Percentiles rank a stretch among this genome's conserved stretches.
phyloP scores from a whole-genome alignment of 805 yeast species.

The Pichia nanzhaoensis region DNA sequence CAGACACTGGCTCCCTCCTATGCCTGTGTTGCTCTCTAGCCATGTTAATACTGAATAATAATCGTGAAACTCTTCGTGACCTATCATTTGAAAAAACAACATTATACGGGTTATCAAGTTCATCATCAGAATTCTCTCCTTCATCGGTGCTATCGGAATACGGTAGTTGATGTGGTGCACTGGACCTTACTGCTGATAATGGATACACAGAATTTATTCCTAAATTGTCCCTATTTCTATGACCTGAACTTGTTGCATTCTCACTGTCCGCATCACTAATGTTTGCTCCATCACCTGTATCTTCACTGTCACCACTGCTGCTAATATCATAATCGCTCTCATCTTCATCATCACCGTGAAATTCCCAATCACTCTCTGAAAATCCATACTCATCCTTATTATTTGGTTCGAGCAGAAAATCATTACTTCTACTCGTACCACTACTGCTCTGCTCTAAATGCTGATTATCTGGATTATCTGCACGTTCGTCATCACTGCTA shows the following conservation, averaged over 20 bases:
- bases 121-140: constrained; percentile 19
- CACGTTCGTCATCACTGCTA: not conserved
- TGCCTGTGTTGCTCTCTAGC: constrained; percentile 24
- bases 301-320: constrained; percentile 9
- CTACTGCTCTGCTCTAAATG: not conserved
- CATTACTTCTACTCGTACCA: too few species aligned
- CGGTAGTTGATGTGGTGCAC: constrained; percentile 4
- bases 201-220: constrained; percentile 2
- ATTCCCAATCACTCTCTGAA: not conserved
- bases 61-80: constrained; percentile 25
- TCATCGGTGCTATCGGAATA: constrained; percentile 5
- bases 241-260: not conserved
- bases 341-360: not conserved
- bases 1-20: constrained; percentile 22
- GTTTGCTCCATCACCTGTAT: constrained; percentile 10
- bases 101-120: constrained; percentile 21
- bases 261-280: constrained; percentile 6
- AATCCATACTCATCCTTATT: not conserved
- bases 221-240: not conserved
- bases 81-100: constrained; percentile 27
- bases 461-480: not conserved
- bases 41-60: constrained; percentile 24
- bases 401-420: too few species aligned
- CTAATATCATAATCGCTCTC: constrained; percentile 7
- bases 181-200: constrained; percentile 6